These are phyloP conservation scores for Suillus weaverae DNA, from an alignment of 768 basidiomycete species.

Conservation along the genomic window DNA sequence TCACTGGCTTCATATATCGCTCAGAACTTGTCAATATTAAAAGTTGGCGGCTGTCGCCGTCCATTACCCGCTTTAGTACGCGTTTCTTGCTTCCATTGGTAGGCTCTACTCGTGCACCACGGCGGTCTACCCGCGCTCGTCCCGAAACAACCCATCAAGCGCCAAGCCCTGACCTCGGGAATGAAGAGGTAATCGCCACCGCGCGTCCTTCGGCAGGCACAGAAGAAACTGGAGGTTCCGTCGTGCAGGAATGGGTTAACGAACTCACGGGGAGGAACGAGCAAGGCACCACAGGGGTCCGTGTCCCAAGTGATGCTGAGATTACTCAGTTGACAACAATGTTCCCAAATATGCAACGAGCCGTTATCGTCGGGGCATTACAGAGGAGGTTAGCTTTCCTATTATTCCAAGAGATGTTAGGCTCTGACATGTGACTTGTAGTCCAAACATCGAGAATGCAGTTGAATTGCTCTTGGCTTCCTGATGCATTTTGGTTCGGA, in stretches of 20 bases:
- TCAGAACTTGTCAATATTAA: slow-evolving; percentile 81
- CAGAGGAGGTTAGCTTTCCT: slow-evolving; percentile 68
- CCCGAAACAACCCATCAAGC: slow-evolving; percentile 49
- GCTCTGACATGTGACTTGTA: slow-evolving; percentile 28
- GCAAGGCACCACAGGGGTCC: slow-evolving; percentile 53
- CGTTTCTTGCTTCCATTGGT: slow-evolving; percentile 65
- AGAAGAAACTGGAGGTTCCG: slow-evolving; percentile 42
- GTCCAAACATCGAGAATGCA: slow-evolving; percentile 77
- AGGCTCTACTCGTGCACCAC: slow-evolving; percentile 60
- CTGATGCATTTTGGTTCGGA: slow-evolving; percentile 26
- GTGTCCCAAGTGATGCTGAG: slow-evolving; percentile 75
- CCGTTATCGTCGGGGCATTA: slow-evolving; percentile 71
- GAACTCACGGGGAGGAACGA: slow-evolving; percentile 70
- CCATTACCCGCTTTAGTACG: slow-evolving; percentile 53
- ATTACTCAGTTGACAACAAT: slow-evolving; percentile 72
- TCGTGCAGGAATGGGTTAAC: slow-evolving; percentile 78
- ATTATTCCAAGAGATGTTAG: background rate
- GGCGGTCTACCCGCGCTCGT: slow-evolving; percentile 70
- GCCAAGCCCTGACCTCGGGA: slow-evolving; percentile 25
- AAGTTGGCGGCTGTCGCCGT: slow-evolving; percentile 70
- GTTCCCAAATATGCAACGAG: slow-evolving; percentile 80
- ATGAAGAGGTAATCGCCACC: slow-evolving; percentile 67
- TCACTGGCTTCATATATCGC: slow-evolving; percentile 78
- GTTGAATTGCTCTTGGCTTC: slow-evolving; percentile 75
- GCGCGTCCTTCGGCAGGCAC: slow-evolving; percentile 41